Base-by-base conservation (phyloP, 305 asterid species). In the Solanum hybrid region DNA sequence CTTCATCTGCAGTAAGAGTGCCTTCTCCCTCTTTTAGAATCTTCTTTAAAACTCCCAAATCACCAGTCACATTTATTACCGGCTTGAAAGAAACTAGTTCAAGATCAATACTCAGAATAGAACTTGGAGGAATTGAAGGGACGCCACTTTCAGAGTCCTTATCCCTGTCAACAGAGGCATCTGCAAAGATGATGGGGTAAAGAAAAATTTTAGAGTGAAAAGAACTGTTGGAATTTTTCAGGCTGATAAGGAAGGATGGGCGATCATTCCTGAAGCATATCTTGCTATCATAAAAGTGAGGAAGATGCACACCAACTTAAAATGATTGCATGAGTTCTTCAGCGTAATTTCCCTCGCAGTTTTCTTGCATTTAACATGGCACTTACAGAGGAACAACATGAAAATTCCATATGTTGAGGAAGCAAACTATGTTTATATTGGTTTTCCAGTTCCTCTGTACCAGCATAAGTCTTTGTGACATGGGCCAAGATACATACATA, bases 1-100 rank as follows among this genome's bases (percentile, higher is more conserved):
- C 95, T 78, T 95, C 96, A 89, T 94, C 91, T 85, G 97, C 96
- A 72, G 95, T 93, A 77, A 92, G 79, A 38, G 90, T 56, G 86
- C 95, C 98, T 87, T 93, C 94, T 73, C 98, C 98, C 90, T 95
- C 97, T 91, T 91, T 92, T 87, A 95, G 71, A 69, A 95, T 92
- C 91, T 95, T 95, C 93, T 95, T 95, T 90, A 90, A 87, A 29
- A 95, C 95, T 90, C 94, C 95, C 51, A 91, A 88, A 90, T 95
- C 96, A 29, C 95, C 96, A 51, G 91, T 92, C 81, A 95, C 91
- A 91, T 95, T 94, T 45, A 93, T 88, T 75, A 95, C 96, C 34
- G 91, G 92, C 92, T 95, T 95, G 51, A 95, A 88, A 13, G 95
- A 94, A 87, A 94, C 92, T 79, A 95, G 89, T 92, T 94, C 94